These are phyloP conservation scores for Schizophyllum commune DNA, from an alignment of 1,284 basidiomycete species.

Conservation along the genomic window DNA sequence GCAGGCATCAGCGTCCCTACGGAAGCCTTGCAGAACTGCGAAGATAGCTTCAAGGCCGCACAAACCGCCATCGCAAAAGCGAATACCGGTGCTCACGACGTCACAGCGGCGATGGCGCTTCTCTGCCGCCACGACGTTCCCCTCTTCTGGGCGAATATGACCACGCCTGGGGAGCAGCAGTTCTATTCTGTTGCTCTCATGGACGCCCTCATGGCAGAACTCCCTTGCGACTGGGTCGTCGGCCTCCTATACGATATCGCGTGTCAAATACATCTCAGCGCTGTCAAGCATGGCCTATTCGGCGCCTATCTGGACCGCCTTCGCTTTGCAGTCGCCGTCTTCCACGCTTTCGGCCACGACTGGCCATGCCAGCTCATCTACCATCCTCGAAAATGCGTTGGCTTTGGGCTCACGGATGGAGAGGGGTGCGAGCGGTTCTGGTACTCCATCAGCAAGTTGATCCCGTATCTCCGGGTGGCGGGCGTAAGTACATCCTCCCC, in stretches of 20 bases:
- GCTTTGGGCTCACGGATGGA: constrained; percentile 25
- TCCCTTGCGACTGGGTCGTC: constrained; percentile 16
- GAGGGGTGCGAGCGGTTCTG: constrained; percentile 29
- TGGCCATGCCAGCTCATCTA: constrained; percentile 26
- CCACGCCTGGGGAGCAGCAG: constrained; percentile 23
- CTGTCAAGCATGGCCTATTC: constrained; percentile 19
- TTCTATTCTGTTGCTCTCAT: constrained; percentile 20
- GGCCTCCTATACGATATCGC: constrained; percentile 24
- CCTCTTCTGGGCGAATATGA: constrained; percentile 24
- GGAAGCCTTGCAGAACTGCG: constrained; percentile 21
- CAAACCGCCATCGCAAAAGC: constrained; percentile 23
- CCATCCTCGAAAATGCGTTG: constrained; percentile 20
- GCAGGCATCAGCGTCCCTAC: not conserved
- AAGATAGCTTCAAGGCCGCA: constrained; percentile 26
- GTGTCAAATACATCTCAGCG: constrained; percentile 20
- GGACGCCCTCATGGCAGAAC: constrained; percentile 16
- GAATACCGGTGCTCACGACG: constrained; percentile 21
- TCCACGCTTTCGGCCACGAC: constrained; percentile 27
- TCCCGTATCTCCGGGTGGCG: constrained; percentile 19
- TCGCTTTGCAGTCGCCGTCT: constrained; percentile 20
- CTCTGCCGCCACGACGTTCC: constrained; percentile 24
- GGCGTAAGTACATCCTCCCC: too few species aligned
- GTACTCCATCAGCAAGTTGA: constrained; percentile 20
- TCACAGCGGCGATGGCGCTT: constrained; percentile 25
- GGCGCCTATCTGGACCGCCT: constrained; percentile 13